Conservation (phyloP, 768 basidiomycete genomes). For the Mrakia frigida region DNA sequence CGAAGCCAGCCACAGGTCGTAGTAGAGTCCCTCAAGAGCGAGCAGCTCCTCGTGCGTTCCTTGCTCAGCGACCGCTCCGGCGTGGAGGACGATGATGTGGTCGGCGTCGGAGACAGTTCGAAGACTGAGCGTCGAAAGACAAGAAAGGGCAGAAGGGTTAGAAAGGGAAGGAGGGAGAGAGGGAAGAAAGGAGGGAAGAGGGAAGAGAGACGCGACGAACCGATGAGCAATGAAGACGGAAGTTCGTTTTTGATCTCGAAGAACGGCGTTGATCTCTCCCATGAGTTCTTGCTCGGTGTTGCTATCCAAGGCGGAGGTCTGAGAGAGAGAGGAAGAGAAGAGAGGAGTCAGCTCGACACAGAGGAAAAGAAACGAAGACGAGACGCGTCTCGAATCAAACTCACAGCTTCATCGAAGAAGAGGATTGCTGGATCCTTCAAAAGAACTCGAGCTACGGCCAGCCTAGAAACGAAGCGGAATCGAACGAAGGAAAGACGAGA, state of each 20-base stretch:
- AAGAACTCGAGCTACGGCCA: constrained; percentile 87
- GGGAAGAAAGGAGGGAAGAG: not conserved
- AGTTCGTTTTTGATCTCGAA: constrained; percentile 73
- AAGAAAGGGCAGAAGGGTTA: not conserved
- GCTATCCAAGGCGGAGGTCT: constrained; percentile 95
- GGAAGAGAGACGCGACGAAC: constrained; percentile 31
- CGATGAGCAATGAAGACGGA: constrained; percentile 96
- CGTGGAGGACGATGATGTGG: constrained; percentile 84
- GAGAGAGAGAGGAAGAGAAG: constrained; percentile 9
- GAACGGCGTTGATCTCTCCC: constrained; percentile 77
- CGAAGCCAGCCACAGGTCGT: constrained; percentile 39
- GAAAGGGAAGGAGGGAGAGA: not conserved
- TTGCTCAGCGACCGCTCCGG: constrained; percentile 85
- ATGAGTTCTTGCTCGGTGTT: constrained; percentile 93
- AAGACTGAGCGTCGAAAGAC: constrained; percentile 49
- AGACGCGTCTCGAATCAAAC: constrained; percentile 40
- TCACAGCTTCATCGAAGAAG: constrained; percentile 96
- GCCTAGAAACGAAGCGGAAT: constrained; percentile 30
- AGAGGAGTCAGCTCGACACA: not conserved
- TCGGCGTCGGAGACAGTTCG: constrained; percentile 91
- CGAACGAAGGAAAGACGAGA: not conserved
- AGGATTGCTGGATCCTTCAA: constrained; percentile 92
- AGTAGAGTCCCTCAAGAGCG: constrained; percentile 50
- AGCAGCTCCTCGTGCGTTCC: constrained; percentile 88
- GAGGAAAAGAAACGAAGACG: not conserved